phyloP scores from a whole-genome alignment of 2,329 filamentous ascomycete species.

The Pyricularia pennisetigena region DNA sequence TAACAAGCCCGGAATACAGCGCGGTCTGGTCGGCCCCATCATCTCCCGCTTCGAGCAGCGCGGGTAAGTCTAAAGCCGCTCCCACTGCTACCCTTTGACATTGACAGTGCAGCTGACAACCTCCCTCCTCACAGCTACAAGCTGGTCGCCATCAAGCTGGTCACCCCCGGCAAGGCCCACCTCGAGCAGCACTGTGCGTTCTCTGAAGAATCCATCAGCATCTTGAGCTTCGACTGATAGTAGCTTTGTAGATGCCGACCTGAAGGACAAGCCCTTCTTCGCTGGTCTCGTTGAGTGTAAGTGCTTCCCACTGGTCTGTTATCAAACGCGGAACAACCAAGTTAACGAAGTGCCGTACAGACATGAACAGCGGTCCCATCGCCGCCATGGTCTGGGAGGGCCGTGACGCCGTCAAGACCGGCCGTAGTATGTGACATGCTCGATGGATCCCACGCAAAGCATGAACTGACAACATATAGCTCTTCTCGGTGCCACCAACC shows the following conservation, averaged over 20 bases:
- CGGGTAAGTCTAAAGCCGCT: constrained; percentile 48
- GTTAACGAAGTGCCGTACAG: constrained; percentile 30
- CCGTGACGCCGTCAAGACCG: constrained; percentile 97
- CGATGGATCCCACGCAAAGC: not conserved
- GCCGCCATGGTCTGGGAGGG: constrained; percentile 99
- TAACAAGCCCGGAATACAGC: constrained; percentile 40
- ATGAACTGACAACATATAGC: constrained; percentile 29
- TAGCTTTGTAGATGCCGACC: constrained; percentile 59
- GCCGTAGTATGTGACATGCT: constrained; percentile 56
- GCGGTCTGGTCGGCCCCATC: constrained; percentile 96
- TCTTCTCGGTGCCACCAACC: constrained; percentile 99
- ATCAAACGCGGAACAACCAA: not conserved
- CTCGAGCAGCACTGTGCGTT: constrained; percentile 86
- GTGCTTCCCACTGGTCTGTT: constrained; percentile 17
- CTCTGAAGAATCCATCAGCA: not conserved
- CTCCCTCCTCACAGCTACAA: constrained; percentile 62
- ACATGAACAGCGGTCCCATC: constrained; percentile 96
- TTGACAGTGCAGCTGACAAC: not conserved
- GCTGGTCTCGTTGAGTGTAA: constrained; percentile 81
- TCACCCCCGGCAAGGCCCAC: constrained; percentile 81
- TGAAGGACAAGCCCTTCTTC: constrained; percentile 95
- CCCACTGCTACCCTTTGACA: constrained; percentile 7
- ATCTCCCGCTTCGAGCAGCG: constrained; percentile 96
- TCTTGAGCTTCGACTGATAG: not conserved
- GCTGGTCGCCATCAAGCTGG: constrained; percentile 95